Evolutionary conservation across 2,329 filamentous ascomycete genomes (phyloP), one percentile per base, ranked within the genome.

Genomic region (Gaeumannomyces sp.): DNA sequence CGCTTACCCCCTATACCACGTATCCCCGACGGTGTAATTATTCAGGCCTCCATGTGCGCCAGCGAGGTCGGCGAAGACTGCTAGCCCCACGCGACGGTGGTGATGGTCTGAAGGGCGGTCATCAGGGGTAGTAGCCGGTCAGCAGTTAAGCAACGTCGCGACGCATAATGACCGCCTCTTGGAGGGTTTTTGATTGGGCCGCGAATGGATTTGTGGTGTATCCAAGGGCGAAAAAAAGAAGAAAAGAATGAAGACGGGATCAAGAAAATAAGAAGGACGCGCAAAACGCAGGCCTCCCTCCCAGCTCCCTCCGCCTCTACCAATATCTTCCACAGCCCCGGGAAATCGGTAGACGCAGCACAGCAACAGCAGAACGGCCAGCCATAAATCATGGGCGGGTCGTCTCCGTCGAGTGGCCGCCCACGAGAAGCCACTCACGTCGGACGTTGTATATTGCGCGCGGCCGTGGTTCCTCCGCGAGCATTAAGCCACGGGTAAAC

Each of bases 1-100:
- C 4, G 8, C 31, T 67, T 65, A 78, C 75, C 76, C 77, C 70
- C 75, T 71, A 62, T 78, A 78, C 77, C 76, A 78, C 19, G 71
- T 75, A 2, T 77, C 74, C 33, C 75, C 76, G 0, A 79, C 76
- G 3, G 76, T 78, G 67, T 78, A 79, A 67, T 78, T 78, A 45
- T 73, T 70, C 11, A 79, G 70, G 7, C 76, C 77, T 8, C 76
- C 77, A 66, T 78, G 76, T 25, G 72, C 74, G n/a, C 65, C 35
- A 27, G 62, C 70, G 64, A 63, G 64, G 16, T 64, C 62, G 61
- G 66, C 22, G 4, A 70, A 62, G 4, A 64, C 31, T 25, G 69
- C 70, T 13, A 45, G 16, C 6, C 38, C 68, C 72, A 69, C 68
- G 61, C 60, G 45, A 69, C 68, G 64, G 71, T 67, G 66, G 69